These are phyloP conservation scores for Aspergillus aculeatinus DNA, from an alignment of 2,329 filamentous ascomycete genomes.

Conservation along the genomic window DNA sequence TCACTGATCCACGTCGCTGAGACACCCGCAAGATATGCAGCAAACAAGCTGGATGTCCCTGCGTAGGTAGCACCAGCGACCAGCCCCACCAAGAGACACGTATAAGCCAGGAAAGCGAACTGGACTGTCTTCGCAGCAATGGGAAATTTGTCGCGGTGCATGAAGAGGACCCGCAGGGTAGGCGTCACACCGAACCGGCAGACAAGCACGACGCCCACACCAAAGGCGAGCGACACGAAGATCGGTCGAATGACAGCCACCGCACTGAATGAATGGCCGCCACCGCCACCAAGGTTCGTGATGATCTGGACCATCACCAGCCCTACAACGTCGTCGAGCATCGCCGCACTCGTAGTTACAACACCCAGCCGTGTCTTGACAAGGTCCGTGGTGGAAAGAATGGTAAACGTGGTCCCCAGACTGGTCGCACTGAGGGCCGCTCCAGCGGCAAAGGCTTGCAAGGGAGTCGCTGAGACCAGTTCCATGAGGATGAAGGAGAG, in stretches of 20 bases:
- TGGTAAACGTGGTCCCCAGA: constrained; percentile 68
- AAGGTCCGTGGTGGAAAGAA: constrained; percentile 61
- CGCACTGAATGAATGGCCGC: constrained; percentile 32
- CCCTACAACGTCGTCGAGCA: constrained; percentile 79
- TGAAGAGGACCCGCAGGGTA: constrained; percentile 7
- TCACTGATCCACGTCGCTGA: constrained; percentile 52
- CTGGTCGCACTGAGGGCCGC: constrained; percentile 73
- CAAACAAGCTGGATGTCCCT: constrained; percentile 57
- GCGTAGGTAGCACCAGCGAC: constrained; percentile 53
- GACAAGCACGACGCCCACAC: constrained; percentile 25
- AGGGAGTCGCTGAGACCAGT: constrained; percentile 49
- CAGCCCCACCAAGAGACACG: constrained; percentile 46
- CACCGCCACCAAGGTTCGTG: constrained; percentile 57
- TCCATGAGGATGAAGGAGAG: constrained; percentile 62
- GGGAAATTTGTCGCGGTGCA: constrained; percentile 10
- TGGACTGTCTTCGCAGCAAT: constrained; percentile 12
- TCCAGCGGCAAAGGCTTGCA: constrained; percentile 71
- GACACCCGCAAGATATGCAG: constrained; percentile 58
- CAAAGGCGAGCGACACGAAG: constrained; percentile 47
- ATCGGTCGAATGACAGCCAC: constrained; percentile 52
- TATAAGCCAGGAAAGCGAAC: constrained; percentile 45
- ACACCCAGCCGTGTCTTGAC: constrained; percentile 57
- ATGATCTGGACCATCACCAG: constrained; percentile 78
- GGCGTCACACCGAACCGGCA: constrained; percentile 26
- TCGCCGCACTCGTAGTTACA: constrained; percentile 69